Evolutionary conservation across 202 grass and related monocot genomes (phyloP).

Genomic region (Eragrostis tef): DNA sequence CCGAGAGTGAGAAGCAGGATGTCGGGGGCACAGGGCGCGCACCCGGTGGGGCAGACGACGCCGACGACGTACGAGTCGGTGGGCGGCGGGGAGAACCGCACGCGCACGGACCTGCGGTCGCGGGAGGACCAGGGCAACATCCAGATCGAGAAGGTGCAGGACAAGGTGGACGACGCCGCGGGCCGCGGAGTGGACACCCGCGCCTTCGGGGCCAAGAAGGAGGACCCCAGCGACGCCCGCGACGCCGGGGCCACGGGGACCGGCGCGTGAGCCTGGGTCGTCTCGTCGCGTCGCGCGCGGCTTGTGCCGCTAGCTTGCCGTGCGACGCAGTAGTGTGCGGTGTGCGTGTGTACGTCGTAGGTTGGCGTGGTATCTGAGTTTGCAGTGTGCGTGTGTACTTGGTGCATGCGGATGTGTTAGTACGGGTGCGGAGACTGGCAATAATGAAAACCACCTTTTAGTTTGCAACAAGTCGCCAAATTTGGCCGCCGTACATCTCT

Average conservation of each 20-base stretch:
- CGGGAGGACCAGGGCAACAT: slow-evolving; percentile 63
- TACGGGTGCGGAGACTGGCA: too few species aligned
- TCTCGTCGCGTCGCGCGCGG: too few species aligned
- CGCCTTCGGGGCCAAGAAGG: slow-evolving; percentile 43
- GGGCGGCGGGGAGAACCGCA: slow-evolving; percentile 58
- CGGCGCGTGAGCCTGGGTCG: slow-evolving; percentile 29
- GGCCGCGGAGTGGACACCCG: slow-evolving; percentile 27
- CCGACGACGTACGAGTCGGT: slow-evolving; percentile 67
- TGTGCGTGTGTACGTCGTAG: too few species aligned
- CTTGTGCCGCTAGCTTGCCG: too few species aligned
- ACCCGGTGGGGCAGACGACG: slow-evolving; percentile 48
- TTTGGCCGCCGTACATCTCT: too few species aligned
- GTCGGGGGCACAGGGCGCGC: slow-evolving; percentile 58
- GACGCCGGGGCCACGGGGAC: slow-evolving; percentile 20
- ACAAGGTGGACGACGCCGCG: slow-evolving; percentile 56
- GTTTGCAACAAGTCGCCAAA: too few species aligned
- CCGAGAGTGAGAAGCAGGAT: neutral
- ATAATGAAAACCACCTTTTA: too few species aligned
- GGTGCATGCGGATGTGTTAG: too few species aligned
- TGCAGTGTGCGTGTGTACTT: too few species aligned
- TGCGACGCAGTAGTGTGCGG: too few species aligned
- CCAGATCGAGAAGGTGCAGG: slow-evolving; percentile 66
- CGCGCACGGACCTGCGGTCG: slow-evolving; percentile 53
- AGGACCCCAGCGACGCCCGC: neutral
- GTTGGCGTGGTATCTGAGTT: too few species aligned